A percentile compares a stretch with the other conserved stretches of the same genome.
phyloP scores from a whole-genome alignment of 2,329 filamentous ascomycete species.

The Geosmithia flava region DNA sequence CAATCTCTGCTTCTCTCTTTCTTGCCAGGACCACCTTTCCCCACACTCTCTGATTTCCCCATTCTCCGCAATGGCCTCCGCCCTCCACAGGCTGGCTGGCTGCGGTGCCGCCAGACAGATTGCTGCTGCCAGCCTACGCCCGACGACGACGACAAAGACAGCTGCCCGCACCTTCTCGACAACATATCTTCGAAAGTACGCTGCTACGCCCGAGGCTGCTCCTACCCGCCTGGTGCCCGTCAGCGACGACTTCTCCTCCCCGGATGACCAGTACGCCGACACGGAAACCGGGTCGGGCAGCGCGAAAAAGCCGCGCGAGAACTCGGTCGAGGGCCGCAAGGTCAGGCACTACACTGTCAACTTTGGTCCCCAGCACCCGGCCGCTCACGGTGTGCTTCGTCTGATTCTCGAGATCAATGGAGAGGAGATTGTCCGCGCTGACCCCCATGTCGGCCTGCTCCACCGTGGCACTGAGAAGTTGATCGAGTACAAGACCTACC shows the following conservation, averaged over 20 bases:
- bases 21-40: neutral
- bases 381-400: constrained; percentile 93
- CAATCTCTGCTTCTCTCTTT: neutral
- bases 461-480: constrained; percentile 98
- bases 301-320: constrained; percentile 26
- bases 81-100: constrained; percentile 61
- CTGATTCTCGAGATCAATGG: constrained; percentile 96
- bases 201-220: constrained; percentile 34
- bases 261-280: constrained; percentile 35
- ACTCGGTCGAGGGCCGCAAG: constrained; percentile 55
- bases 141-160: constrained; percentile 16
- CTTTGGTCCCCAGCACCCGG: constrained; percentile 97
- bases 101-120: constrained; percentile 54
- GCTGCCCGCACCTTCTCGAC: constrained; percentile 52
- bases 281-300: constrained; percentile 29
- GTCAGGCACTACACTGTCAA: constrained; percentile 99
- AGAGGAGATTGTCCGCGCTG: constrained; percentile 92
- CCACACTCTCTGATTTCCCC: constrained; percentile 11
- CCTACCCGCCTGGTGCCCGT: constrained; percentile 53
- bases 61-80: constrained; percentile 45
- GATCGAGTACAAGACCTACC: constrained; percentile 99
- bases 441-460: constrained; percentile 92
- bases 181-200: constrained; percentile 49
- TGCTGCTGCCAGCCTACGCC: constrained; percentile 37
- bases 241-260: constrained; percentile 49